Evolutionary conservation across 2,329 filamentous ascomycete species (phyloP), one percentile per base, ranked within the genome.

Genomic region (Aspergillus sp.): DNA sequence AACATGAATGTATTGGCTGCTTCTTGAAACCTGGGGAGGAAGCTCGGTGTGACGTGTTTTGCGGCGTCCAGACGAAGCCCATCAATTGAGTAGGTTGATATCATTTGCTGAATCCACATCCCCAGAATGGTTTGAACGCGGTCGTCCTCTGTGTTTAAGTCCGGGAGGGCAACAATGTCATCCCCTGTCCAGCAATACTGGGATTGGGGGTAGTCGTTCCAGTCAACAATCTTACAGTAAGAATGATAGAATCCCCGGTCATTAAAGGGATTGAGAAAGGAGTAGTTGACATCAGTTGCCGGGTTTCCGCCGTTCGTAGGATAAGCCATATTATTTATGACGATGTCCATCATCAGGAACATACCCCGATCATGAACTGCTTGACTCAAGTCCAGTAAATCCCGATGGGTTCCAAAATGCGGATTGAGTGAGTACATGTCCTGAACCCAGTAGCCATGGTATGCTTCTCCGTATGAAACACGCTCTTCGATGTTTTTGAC

Each of bases 331-430:
- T 83, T 79, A 65, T 83, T 83, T 40, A 79, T 75, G 9, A 82
- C 80, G 2, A 80, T 75, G 60, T 83, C 81, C 46, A 82, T 73
- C 80, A 83, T 82, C 11, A 84, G 62, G 60, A 79, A 82, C 80
- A 79, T 83, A 57, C 74, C 78, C 62, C 68, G 73, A 14, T 60
- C 62, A 64, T 83, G 81, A 11, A 82, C 66, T 8, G 78, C 75
- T 31, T 66, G 69, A 39, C 75, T 76, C 9, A 84, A 66, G 47
- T 75, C 77, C 37, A 77, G 74, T 55, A 84, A 66, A 61, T 83
- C 80, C 31, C 75, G 70, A 24, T 70, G 71, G 12, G 75, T 77
- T 4, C 81, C 81, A 57, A 81, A 83, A 57, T 82, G 77, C 3
- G 71, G 66, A 63, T 84, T 83, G 43, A 83, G 59, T 1, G 69